Base-by-base conservation (phyloP, 306 rosid species). In the Trifolium dubium region DNA sequence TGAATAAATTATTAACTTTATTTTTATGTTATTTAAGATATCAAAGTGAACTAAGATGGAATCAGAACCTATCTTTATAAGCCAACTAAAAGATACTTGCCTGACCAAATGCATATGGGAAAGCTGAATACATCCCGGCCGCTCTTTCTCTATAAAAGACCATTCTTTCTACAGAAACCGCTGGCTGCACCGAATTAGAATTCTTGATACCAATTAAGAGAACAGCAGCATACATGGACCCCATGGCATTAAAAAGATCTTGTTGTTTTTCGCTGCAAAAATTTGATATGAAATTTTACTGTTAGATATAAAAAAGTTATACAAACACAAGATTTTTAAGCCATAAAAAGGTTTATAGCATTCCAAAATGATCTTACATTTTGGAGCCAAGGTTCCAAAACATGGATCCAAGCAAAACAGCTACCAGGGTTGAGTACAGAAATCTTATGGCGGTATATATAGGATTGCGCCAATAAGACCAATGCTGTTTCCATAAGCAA, bases 91-190 rank as follows among this genome's bases (percentile, higher is more conserved):
- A 35, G 50, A 41, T 73, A 35, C 77, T 75, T 82, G 74, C 91
- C 89, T 87, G 89, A 37, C 87, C 82, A 69, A 85, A 80, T 69
- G 91, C 91, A 78, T 85, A 87, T 9, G 91, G 85, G 29, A 85
- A 80, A 67, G 91, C 84, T 12, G 91, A 80, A 64, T 87, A 87
- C 91, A 87, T 87, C 69, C 89, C 89, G 17, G 91, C 91, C 1
- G 84, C 89, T 65, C 77, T 79, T 85, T 85, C 91, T 60, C 89
- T 76, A 58, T 87, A 87, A 78, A 84, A 87, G 44, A 87, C 87
- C 5, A 81, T 80, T 80, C 87, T 17, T 64, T 87, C 91, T 1
- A 85, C 72, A 29, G 82, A 67, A 59, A 87, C 83, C 34, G 72
- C 87, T 5, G 91, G 88, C 58, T 87, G 91, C 58, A 80, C 87